These are phyloP conservation scores for Camillea tinctor DNA, from an alignment of 2,329 filamentous ascomycete genomes.

Conservation along the genomic window DNA sequence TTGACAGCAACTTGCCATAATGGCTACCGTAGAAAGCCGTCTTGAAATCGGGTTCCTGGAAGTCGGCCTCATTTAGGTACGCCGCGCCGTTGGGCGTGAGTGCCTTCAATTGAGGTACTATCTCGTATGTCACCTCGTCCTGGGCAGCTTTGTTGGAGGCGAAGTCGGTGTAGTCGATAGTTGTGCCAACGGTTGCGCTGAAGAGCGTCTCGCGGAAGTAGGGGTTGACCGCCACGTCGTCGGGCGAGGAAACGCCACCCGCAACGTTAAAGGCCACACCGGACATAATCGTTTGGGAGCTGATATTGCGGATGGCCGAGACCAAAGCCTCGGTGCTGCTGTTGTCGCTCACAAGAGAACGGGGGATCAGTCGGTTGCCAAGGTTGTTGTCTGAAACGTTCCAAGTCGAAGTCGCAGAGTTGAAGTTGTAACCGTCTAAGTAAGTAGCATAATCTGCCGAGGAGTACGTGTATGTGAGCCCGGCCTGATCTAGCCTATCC, in stretches of 20 bases:
- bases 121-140: constrained; percentile 13
- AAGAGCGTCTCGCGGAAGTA: constrained; percentile 11
- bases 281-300: constrained; percentile 1
- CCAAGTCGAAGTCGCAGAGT: constrained; percentile 6
- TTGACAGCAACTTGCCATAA: constrained; percentile 29
- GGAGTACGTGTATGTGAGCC: constrained; percentile 9
- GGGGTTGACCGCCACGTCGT: constrained; percentile 7
- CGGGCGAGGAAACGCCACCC: neutral
- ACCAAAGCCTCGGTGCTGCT: constrained; percentile 5
- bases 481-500: constrained; percentile 6
- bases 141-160: constrained; percentile 5
- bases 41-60: constrained; percentile 32
- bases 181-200: constrained; percentile 1
- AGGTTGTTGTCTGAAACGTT: constrained; percentile 18
- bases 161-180: constrained; percentile 13
- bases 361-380: constrained; percentile 15
- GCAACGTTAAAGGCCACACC: constrained; percentile 1
- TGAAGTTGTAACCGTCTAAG: constrained; percentile 3
- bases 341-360: constrained; percentile 7
- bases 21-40: constrained; percentile 36
- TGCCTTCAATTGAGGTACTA: constrained; percentile 6
- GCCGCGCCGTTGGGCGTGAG: constrained; percentile 19
- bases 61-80: constrained; percentile 43
- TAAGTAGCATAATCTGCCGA: constrained; percentile 7
- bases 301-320: constrained; percentile 10